Evolutionary conservation across 2,329 filamentous ascomycete genomes (phyloP).

Genomic region (Fusarium armeniacum): DNA sequence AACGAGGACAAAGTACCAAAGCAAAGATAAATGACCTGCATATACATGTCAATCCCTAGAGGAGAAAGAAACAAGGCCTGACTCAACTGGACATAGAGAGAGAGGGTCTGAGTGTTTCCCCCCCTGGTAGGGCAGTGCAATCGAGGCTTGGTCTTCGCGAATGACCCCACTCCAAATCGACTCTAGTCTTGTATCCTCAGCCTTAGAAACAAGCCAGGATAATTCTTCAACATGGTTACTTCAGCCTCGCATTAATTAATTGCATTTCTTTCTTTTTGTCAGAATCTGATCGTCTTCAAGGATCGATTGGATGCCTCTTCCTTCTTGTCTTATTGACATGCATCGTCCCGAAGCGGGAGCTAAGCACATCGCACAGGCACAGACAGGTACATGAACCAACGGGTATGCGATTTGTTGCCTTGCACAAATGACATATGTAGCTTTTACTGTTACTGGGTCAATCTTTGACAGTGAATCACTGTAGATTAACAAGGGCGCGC

Average conservation of each 20-base stretch:
- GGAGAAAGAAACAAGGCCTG: constrained; percentile 3
- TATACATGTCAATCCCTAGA: background rate
- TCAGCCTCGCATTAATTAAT: constrained; percentile 45
- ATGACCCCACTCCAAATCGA: background rate
- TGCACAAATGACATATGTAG: constrained; percentile 10
- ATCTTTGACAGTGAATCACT: background rate
- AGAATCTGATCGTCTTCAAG: constrained; percentile 28
- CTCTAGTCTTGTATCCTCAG: constrained; percentile 33
- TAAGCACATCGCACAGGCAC: constrained; percentile 39
- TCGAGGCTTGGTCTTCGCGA: constrained; percentile 45
- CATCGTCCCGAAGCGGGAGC: constrained; percentile 44
- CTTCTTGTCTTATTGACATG: constrained; percentile 13
- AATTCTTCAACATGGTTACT: background rate
- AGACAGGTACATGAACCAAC: background rate
- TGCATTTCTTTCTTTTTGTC: background rate
- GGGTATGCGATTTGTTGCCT: constrained; percentile 17
- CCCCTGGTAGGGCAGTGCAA: constrained; percentile 32
- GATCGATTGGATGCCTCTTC: constrained; percentile 49
- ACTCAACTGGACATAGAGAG: constrained; percentile 3
- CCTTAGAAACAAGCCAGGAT: constrained; percentile 39
- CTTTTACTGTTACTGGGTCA: background rate
- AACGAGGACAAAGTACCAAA: constrained; percentile 4
- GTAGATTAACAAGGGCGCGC: constrained; percentile 28
- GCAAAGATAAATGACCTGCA: constrained; percentile 33
- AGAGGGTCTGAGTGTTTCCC: background rate